A percentile compares a stretch with the other conserved stretches of the same genome.
phyloP scores from a whole-genome alignment of 2,329 filamentous ascomycete genomes.

The Rutstroemia sp. region DNA sequence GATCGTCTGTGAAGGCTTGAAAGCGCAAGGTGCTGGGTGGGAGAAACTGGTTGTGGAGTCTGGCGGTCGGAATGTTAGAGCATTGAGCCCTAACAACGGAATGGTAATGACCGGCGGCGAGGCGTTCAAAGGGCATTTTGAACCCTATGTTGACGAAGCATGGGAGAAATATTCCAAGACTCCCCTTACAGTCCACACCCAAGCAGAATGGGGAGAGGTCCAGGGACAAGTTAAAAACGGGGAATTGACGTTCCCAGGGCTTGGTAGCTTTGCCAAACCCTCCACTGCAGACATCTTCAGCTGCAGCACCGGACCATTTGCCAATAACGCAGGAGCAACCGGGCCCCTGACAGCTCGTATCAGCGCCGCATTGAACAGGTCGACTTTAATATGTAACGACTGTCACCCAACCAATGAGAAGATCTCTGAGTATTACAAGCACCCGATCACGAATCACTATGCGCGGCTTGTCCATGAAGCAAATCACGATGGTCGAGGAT shows the following conservation, averaged over 20 bases:
- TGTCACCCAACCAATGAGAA: constrained; percentile 41
- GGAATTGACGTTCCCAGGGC: constrained; percentile 31
- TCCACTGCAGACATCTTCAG: constrained; percentile 57
- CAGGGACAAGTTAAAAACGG: constrained; percentile 37
- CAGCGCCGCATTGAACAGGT: constrained; percentile 23
- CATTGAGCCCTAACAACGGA: constrained; percentile 36
- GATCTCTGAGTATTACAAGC: constrained; percentile 46
- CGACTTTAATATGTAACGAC: constrained; percentile 29
- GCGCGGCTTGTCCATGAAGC: constrained; percentile 51
- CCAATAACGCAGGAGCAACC: constrained; percentile 23
- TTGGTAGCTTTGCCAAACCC: constrained; percentile 48
- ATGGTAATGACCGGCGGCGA: constrained; percentile 37
- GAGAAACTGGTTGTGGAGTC: constrained; percentile 40
- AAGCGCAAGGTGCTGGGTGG: constrained; percentile 54
- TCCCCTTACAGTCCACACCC: constrained; percentile 55
- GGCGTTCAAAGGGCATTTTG: constrained; percentile 37
- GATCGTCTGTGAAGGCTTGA: constrained; percentile 45
- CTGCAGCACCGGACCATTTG: constrained; percentile 57
- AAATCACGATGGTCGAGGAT: constrained; percentile 52
- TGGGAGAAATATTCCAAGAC: constrained; percentile 35
- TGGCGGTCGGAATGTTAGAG: constrained; percentile 31
- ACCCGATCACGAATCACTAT: constrained; percentile 55
- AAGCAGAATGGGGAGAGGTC: constrained; percentile 47
- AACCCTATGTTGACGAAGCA: constrained; percentile 37
- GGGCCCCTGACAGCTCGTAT: constrained; percentile 19